These are phyloP conservation scores for Tothia fuscella DNA, from an alignment of 2,329 filamentous ascomycete genomes.

Conservation along the genomic window DNA sequence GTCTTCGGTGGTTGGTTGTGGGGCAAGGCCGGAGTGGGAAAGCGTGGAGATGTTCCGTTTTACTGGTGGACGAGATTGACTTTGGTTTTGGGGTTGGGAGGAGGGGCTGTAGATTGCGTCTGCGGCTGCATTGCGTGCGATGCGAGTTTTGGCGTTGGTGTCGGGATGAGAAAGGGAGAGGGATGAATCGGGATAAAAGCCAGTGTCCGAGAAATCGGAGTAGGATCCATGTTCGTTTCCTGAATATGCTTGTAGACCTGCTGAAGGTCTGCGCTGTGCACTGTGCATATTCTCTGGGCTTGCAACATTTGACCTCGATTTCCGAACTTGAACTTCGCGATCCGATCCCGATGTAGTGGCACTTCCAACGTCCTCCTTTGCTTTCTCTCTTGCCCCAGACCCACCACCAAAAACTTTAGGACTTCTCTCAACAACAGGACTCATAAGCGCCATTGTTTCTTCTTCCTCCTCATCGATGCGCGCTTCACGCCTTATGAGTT, in stretches of 20 bases:
- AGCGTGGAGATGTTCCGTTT: slow-evolving; percentile 49
- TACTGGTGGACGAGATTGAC: slow-evolving; percentile 22
- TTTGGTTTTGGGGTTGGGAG: slow-evolving; percentile 20
- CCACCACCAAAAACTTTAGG: slow-evolving; percentile 6
- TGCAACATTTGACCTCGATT: background rate
- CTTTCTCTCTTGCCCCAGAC: slow-evolving; percentile 26
- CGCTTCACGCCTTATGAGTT: slow-evolving; percentile 65
- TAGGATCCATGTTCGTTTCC: slow-evolving; percentile 61
- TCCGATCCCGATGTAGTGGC: background rate
- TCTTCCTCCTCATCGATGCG: slow-evolving; percentile 73
- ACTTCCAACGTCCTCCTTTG: slow-evolving; percentile 24
- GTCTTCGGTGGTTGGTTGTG: slow-evolving; percentile 39
- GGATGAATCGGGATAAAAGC: slow-evolving; percentile 36
- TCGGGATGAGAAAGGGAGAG: too few species aligned
- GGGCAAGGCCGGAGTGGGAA: slow-evolving; percentile 29
- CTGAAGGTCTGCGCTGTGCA: slow-evolving; percentile 35
- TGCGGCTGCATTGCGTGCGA: background rate
- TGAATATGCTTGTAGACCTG: slow-evolving; percentile 46
- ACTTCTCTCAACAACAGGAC: slow-evolving; percentile 5
- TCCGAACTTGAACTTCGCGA: background rate
- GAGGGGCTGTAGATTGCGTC: slow-evolving; percentile 30
- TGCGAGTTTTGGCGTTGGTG: background rate
- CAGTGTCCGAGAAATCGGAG: slow-evolving; percentile 73
- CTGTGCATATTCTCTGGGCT: slow-evolving; percentile 4
- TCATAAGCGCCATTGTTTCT: slow-evolving; percentile 6